These are phyloP conservation scores for Metarhizium humberi DNA, from an alignment of 2,329 filamentous ascomycete genomes.

Conservation along the genomic window DNA sequence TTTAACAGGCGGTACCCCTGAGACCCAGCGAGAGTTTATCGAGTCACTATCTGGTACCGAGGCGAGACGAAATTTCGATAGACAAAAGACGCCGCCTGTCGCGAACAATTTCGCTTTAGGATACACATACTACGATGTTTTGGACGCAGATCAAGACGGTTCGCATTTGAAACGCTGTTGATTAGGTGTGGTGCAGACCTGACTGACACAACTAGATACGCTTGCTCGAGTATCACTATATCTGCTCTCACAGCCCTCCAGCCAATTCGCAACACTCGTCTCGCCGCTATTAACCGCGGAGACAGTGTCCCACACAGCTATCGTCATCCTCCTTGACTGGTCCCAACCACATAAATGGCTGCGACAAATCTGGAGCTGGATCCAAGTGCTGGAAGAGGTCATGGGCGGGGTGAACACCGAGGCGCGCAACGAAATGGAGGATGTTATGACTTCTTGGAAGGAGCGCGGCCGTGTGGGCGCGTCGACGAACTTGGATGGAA, in stretches of 20 bases:
- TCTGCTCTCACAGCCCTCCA: constrained; percentile 75
- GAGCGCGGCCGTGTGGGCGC: constrained; percentile 62
- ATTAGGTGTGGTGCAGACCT: background rate
- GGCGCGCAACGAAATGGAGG: constrained; percentile 76
- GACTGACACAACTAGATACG: constrained; percentile 52
- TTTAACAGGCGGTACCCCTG: constrained; percentile 61
- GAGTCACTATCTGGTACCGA: constrained; percentile 52
- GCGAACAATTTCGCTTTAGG: constrained; percentile 89
- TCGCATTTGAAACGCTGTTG: constrained; percentile 13
- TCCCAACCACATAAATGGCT: constrained; percentile 89
- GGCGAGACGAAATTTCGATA: constrained; percentile 42
- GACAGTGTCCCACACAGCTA: constrained; percentile 75
- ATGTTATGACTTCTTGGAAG: constrained; percentile 72
- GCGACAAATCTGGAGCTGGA: constrained; percentile 80
- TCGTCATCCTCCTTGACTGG: constrained; percentile 94
- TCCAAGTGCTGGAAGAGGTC: constrained; percentile 71
- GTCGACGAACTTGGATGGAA: constrained; percentile 53
- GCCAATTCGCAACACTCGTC: constrained; percentile 73
- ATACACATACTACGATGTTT: constrained; percentile 90
- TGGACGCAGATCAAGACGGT: constrained; percentile 92
- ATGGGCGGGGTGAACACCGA: constrained; percentile 65
- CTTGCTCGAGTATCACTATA: constrained; percentile 85
- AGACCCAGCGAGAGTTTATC: constrained; percentile 77
- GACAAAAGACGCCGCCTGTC: constrained; percentile 62
- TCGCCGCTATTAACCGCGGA: constrained; percentile 76